These are phyloP conservation scores for Hypoxylon lienhwacheense DNA, from an alignment of 495 filamentous ascomycete genomes.

Conservation along the genomic window DNA sequence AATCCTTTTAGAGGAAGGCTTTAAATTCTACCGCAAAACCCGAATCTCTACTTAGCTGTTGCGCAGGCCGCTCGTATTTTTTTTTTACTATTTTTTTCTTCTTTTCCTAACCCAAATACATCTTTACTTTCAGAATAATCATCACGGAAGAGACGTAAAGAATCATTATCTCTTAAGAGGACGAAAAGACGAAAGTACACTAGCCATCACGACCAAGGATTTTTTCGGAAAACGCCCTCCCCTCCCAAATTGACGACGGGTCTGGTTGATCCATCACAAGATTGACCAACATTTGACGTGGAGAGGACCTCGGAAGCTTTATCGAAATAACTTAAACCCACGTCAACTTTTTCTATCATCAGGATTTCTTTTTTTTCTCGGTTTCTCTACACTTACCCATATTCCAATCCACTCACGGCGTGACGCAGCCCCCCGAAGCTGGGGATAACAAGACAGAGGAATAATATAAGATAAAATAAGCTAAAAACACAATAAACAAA, in stretches of 20 bases:
- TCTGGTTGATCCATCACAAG: no score
- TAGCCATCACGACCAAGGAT: background rate
- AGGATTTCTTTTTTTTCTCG: conserved; percentile 4
- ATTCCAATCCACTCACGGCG: conserved; percentile 17
- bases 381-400: conserved; percentile 17
- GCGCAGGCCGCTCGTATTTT: conserved; percentile 31
- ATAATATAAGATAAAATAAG: conserved; percentile 14
- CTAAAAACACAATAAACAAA: no score
- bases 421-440: conserved; percentile 14
- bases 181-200: background rate
- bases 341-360: conserved; percentile 31
- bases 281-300: conserved; percentile 10
- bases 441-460: no score
- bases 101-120: conserved; percentile 28
- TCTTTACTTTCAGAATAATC: conserved; percentile 9
- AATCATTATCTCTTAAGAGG: background rate
- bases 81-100: no score
- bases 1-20: conserved; percentile 34
- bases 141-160: conserved; percentile 3
- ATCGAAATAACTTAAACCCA: conserved; percentile 14
- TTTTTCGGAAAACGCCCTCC: background rate
- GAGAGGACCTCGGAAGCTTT: conserved; percentile 9
- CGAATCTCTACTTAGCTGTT: conserved; percentile 17
- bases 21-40: conserved; percentile 37
- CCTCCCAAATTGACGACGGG: background rate